Evolutionary conservation across 306 rosid species (phyloP), one percentile per base, ranked within the genome.

Genomic region (Fagus crenata): DNA sequence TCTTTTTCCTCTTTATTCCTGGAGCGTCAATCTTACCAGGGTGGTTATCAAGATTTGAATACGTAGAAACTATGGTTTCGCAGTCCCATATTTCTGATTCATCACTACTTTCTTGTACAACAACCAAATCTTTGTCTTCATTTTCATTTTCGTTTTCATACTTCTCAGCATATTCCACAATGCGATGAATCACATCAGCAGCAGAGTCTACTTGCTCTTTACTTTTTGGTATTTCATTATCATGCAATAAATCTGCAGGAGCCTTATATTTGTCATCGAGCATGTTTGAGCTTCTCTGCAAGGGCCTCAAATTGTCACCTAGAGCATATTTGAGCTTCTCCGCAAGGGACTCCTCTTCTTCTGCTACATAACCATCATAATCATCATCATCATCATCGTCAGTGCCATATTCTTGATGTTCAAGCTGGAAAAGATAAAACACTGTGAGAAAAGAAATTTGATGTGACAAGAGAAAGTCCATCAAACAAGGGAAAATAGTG

Each of bases 71-170:
- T 81, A 95, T 89, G 56, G 97, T 95, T 81, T 95, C 99, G 71
- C 97, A 91, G 41, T 95, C 97, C 98, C 96, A 91, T 72, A 77
- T 87, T 84, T 95, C 97, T 37, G 92, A 90, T 56, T 95, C 99
- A 78, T 92, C 96, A 12, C 97, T 92, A 80, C 92, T 89, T 86
- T 92, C 97, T 75, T 95, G 80, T 39, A 85, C 76, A 77, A 92
- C 42, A 67, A 82, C 77, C 51, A 78, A 81, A 51, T 86, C 86
- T 58, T 80, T 85, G 76, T 81, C 74, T 9, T 83, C 86, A 77
- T 84, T 88, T 77, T 87, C 93, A 70, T 81, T 82, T 89, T 88
- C 94, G 65, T 95, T 85, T 86, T 88, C 94, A 77, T 95, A 95
- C 73, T 60, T 86, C 85, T 92, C 89, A 35, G 84, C 99, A 65